Conservation (phyloP, 768 basidiomycete genomes). For the Suillus subaureus region DNA sequence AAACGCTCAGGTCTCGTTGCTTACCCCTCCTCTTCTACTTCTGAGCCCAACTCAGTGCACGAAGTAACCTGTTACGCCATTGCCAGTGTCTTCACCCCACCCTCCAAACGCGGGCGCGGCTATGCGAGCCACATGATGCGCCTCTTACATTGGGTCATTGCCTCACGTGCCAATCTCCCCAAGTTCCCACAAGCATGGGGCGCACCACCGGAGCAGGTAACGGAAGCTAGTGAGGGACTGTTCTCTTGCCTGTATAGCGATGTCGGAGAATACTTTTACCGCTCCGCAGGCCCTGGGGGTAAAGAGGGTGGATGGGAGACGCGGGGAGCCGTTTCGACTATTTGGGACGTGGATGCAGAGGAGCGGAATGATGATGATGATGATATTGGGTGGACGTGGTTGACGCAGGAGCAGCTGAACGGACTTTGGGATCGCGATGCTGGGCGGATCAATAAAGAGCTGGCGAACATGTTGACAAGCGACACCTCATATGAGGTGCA, state of each 20-base stretch:
- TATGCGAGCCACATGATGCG: slow-evolving; percentile 68
- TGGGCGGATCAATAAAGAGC: slow-evolving; percentile 35
- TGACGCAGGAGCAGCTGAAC: slow-evolving; percentile 39
- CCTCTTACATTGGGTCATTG: slow-evolving; percentile 59
- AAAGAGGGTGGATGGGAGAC: slow-evolving; percentile 47
- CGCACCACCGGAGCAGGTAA: slow-evolving; percentile 39
- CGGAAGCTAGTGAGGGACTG: slow-evolving; percentile 38
- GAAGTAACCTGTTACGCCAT: slow-evolving; percentile 51
- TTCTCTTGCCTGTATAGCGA: slow-evolving; percentile 60
- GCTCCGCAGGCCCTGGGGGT: slow-evolving; percentile 37
- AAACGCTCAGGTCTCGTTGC: slow-evolving; percentile 34
- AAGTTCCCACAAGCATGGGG: slow-evolving; percentile 47
- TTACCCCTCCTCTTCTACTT: slow-evolving; percentile 18
- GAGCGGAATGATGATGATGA: slow-evolving; percentile 17
- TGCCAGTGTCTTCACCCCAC: slow-evolving; percentile 59
- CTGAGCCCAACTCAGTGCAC: slow-evolving; percentile 18
- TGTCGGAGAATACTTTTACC: slow-evolving; percentile 50
- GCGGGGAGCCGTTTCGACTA: slow-evolving; percentile 38
- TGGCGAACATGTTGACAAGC: slow-evolving; percentile 19
- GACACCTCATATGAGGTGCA: slow-evolving; percentile 13
- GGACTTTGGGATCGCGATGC: slow-evolving; percentile 45
- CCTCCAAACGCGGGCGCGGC: slow-evolving; percentile 50
- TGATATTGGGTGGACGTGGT: slow-evolving; percentile 31
- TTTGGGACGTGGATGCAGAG: slow-evolving; percentile 37
- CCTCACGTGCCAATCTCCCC: slow-evolving; percentile 34